Percentiles rank a stretch among this genome's conserved stretches.
Evolutionary conservation across 2,329 filamentous ascomycete species (phyloP).

Genomic region (Talaromyces sp.): DNA sequence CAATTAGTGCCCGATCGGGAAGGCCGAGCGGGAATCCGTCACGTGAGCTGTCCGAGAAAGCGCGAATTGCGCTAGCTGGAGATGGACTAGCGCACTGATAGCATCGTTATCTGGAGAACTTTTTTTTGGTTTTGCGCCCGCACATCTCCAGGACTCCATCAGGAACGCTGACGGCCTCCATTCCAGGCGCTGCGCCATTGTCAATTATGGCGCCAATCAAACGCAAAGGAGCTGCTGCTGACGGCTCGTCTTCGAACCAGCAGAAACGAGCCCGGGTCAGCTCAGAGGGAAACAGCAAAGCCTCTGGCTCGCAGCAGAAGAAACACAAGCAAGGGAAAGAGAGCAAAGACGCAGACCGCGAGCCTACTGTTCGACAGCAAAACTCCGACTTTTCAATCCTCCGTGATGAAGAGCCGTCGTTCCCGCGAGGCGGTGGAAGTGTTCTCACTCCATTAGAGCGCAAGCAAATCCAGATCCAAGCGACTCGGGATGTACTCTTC

Average conservation of each 20-base stretch:
- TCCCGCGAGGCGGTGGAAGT: slow-evolving; percentile 87
- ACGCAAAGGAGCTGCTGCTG: slow-evolving; percentile 38
- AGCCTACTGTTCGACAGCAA: slow-evolving; percentile 20
- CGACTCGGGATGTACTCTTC: slow-evolving; percentile 84
- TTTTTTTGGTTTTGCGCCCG: slow-evolving; percentile 6
- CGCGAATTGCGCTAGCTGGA: not conserved
- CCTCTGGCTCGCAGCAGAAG: no score
- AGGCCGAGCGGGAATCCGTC: not conserved
- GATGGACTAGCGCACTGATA: slow-evolving; percentile 9
- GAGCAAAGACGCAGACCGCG: slow-evolving; percentile 11
- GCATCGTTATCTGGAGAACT: slow-evolving; percentile 10
- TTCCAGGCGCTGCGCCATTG: not conserved
- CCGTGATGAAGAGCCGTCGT: slow-evolving; percentile 77
- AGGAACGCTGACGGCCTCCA: not conserved
- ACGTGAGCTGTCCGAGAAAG: not conserved
- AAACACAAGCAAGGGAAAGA: slow-evolving; percentile 28
- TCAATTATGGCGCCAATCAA: slow-evolving; percentile 40
- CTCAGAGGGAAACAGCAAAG: slow-evolving; percentile 21
- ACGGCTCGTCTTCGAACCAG: slow-evolving; percentile 27
- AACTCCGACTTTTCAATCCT: slow-evolving; percentile 39
- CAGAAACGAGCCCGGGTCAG: slow-evolving; percentile 38
- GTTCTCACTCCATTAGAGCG: slow-evolving; percentile 88
- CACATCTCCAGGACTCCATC: slow-evolving; percentile 1
- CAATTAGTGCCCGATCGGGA: slow-evolving; percentile 7
- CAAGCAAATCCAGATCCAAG: slow-evolving; percentile 93